Evolutionary conservation across 768 basidiomycete genomes (phyloP).

Genomic region (Rhizopogon rudus): DNA sequence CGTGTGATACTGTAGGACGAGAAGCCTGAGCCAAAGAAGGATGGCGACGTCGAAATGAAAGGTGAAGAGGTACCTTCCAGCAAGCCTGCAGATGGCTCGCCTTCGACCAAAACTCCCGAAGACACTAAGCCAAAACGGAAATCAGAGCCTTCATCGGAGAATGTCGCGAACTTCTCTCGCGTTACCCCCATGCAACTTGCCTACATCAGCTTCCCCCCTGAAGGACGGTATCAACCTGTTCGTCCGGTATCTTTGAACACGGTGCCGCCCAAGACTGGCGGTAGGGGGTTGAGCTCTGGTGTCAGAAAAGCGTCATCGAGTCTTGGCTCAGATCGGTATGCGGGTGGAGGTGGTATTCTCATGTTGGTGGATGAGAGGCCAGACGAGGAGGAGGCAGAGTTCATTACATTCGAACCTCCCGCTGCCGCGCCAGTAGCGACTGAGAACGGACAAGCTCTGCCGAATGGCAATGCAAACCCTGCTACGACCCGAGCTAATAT

Average conservation of each 20-base stretch:
- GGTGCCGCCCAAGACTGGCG: slow-evolving; percentile 24
- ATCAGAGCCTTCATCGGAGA: slow-evolving; percentile 72
- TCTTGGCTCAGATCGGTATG: slow-evolving; percentile 52
- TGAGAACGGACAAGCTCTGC: slow-evolving; percentile 26
- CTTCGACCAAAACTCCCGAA: slow-evolving; percentile 47
- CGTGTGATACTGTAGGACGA: slow-evolving; percentile 39
- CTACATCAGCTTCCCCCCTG: slow-evolving; percentile 77
- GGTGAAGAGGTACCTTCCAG: slow-evolving; percentile 43
- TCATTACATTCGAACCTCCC: slow-evolving; percentile 58
- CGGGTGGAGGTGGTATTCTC: slow-evolving; percentile 84
- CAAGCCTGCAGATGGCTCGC: slow-evolving; percentile 53
- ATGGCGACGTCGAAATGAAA: slow-evolving; percentile 78
- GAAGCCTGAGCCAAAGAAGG: slow-evolving; percentile 48
- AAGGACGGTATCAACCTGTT: slow-evolving; percentile 84
- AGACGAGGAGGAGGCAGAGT: slow-evolving; percentile 67
- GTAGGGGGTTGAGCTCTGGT: slow-evolving; percentile 25
- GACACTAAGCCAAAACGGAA: slow-evolving; percentile 50
- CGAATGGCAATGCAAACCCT: slow-evolving; percentile 16
- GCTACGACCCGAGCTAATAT: slow-evolving; percentile 24
- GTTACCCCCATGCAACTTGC: slow-evolving; percentile 86
- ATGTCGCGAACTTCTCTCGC: slow-evolving; percentile 81
- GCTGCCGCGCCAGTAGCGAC: slow-evolving; percentile 28
- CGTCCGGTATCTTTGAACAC: slow-evolving; percentile 60
- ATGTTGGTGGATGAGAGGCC: slow-evolving; percentile 74
- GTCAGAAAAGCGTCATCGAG: slow-evolving; percentile 28